A percentile compares a stretch with the other conserved stretches of the same genome.
Evolutionary conservation across 371 early-diverging fungal species (phyloP).

Genomic region (Syncephalastrum contaminatum): DNA sequence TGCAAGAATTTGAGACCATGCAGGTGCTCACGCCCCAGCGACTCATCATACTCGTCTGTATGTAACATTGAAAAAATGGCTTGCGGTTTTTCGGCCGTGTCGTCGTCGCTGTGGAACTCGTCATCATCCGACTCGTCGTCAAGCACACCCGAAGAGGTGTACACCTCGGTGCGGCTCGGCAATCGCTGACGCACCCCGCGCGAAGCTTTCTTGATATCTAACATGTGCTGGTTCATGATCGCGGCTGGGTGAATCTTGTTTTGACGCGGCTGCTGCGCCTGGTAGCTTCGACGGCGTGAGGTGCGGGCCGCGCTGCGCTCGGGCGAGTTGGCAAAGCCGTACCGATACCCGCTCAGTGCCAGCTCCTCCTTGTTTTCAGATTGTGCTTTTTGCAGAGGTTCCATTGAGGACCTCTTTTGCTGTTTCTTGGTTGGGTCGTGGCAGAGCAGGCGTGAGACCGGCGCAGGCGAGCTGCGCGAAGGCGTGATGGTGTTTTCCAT

Average conservation of each 20-base stretch:
- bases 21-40: constrained; percentile 42
- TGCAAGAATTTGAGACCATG: background rate
- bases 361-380: constrained; percentile 16
- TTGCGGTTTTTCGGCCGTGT: constrained; percentile 3
- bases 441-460: background rate
- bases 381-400: constrained; percentile 4
- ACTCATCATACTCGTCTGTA: constrained; percentile 66
- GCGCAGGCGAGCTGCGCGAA: background rate
- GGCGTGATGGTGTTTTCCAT: background rate
- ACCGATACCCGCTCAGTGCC: constrained; percentile 23
- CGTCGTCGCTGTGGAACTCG: constrained; percentile 29
- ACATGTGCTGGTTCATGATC: no score
- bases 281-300: background rate
- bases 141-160: constrained; percentile 55
- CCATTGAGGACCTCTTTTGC: no score
- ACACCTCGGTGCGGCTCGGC: constrained; percentile 57
- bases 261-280: constrained; percentile 3
- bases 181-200: constrained; percentile 34
- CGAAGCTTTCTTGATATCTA: constrained; percentile 1
- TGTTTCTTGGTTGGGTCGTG: no score
- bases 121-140: constrained; percentile 60
- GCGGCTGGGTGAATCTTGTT: no score
- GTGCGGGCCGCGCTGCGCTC: constrained; percentile 3
- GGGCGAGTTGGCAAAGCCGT: constrained; percentile 21
- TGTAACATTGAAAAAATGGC: constrained; percentile 53